Evolutionary conservation across 257 asterid species (phyloP), one percentile per base, ranked within the genome.

Genomic region (Coffea canephora): DNA sequence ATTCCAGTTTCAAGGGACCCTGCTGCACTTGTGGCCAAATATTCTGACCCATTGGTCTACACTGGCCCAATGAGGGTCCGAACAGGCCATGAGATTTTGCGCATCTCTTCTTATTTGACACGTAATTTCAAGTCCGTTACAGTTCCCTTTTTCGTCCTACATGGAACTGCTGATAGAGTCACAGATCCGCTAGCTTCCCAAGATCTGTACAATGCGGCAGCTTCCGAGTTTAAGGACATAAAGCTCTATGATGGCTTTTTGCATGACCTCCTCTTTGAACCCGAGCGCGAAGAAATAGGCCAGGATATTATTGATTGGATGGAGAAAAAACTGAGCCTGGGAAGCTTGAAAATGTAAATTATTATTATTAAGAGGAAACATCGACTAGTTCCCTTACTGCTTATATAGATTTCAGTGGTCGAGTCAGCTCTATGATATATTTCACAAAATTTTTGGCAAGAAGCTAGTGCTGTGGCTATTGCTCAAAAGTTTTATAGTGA

Each of bases 1-100:
- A 92, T 96, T 70, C 98, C 99, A 23, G 99, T 96, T 78, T 88
- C 98, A 45, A 87, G 99, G 68, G 99, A 96, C 77, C 99, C 99
- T 65, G 90, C 90, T 16, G 90, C 90, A 23, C 94, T 96, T 52
- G 64, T 85, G 83, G 99, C 99, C 69, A 96, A 96, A 83, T 96
- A 96, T 89, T 91, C 99, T 4, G 99, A 96, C 82, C 99, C 99
- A 0, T 82, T 96, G 84, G 99, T 96, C 86, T 96, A 96, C 82
- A 94, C 98, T 0, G 99, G 99, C 36, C 97, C 99, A 0, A 89
- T 96, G 73, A 88, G 98, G 89, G 90, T 96, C 83, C 93, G 99
- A 57, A 96, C 98, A 2, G 99, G 98, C 45, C 99, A 96, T 52
- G 99, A 96, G 88, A 96, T 96, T 74, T 55, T 96, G 73, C 99